Base-by-base conservation (phyloP, 2,329 filamentous ascomycete genomes). In the Nannizziopsis barbatae region DNA sequence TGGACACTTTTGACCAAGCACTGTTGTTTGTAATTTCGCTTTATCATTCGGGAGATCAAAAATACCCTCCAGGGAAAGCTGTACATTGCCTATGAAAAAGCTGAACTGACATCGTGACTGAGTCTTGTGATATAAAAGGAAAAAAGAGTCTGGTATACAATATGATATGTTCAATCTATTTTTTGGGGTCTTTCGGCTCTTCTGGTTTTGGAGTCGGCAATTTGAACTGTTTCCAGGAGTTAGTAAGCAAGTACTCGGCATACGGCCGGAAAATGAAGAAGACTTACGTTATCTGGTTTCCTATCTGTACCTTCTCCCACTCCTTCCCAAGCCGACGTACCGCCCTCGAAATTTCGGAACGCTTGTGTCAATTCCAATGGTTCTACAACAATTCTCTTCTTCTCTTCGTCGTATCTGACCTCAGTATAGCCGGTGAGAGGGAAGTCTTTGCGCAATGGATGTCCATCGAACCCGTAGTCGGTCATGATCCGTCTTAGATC, bases 351-450 rank as follows among this genome's bases (percentile, higher is more conserved):
- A 74, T 98, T 96, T 60, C 92, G 82, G 81, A 93, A 98, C 6
- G 93, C 92, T 71, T 98, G 92, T 11, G 92, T 96, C 69, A 98
- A 78, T 74, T 98, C 92, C 43, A 98, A 75, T 36, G 93, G 92
- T 75, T 98, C 93, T 30, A 93, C 90, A 52, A 98, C 90, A 64
- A 98, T 95, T 54, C 92, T 81, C 81, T 98, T 98, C 85, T 95
- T 98, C 77, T 98, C 93, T 72, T 98, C 92, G 58, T 98, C 92
- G 65, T 93, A 98, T 63, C 92, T 79, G 58, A 98, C 84, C 74
- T 98, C 93, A 31, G 92, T 98, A 74, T 98, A 98, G 42, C 92
- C 92, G 2, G 92, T 95, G 66, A 98, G 72, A 17, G 92, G 92
- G 74, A 98, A 98, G 66, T 98, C 92, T 74, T 98, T 98, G 64